These are phyloP conservation scores for Colletotrichum sp. DNA, from an alignment of 2,329 filamentous ascomycete species.

Conservation along the genomic window DNA sequence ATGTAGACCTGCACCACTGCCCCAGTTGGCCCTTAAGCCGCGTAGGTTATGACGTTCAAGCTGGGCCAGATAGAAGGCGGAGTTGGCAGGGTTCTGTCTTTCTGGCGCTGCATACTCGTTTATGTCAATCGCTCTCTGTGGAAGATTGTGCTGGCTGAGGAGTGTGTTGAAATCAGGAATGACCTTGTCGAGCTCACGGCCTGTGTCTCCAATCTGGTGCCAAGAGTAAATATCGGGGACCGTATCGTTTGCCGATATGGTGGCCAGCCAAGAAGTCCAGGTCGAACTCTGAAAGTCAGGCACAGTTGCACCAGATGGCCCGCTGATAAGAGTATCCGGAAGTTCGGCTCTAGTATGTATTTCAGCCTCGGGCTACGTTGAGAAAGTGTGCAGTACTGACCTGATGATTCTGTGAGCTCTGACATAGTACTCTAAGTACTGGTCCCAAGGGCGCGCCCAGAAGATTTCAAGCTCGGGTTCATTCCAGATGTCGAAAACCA, in stretches of 20 bases:
- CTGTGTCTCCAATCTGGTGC: background rate
- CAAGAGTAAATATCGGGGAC: background rate
- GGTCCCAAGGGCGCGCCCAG: background rate
- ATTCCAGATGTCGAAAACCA: background rate
- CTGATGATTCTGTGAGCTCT: background rate
- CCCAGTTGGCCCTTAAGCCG: background rate
- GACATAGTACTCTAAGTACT: background rate
- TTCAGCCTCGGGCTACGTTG: background rate
- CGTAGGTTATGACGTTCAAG: background rate
- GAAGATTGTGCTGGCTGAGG: background rate
- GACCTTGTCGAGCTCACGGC: background rate
- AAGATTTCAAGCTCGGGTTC: background rate
- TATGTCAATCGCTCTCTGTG: background rate
- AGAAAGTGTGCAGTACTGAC: background rate
- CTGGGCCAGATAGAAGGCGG: background rate
- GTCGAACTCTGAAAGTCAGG: background rate
- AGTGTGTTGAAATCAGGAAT: background rate
- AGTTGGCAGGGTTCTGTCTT: background rate
- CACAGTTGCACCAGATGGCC: background rate
- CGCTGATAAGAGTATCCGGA: background rate
- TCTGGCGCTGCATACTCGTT: background rate
- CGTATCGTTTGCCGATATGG: background rate
- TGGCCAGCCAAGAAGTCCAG: background rate
- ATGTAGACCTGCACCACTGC: background rate
- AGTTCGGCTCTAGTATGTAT: background rate